phyloP scores from a whole-genome alignment of 106 monocot genomes.

The Ottelia alismoides region DNA sequence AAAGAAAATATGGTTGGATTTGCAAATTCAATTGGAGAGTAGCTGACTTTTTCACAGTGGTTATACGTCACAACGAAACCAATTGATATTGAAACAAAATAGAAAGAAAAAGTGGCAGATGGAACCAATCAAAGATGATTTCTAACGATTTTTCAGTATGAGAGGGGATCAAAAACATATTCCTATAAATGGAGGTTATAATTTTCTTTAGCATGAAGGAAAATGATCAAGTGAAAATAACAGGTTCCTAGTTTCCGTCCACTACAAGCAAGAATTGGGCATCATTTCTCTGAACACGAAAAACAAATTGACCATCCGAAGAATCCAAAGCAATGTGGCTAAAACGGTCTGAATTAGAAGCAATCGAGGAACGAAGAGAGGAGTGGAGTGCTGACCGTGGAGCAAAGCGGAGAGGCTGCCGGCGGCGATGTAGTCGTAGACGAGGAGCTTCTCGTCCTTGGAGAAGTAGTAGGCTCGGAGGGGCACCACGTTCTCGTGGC shows the following conservation, averaged over 20 bases:
- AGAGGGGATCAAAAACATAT: no score
- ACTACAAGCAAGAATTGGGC: background rate
- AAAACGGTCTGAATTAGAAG: background rate
- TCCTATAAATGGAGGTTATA: no score
- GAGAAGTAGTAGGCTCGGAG: conserved; percentile 65
- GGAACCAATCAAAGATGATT: no score
- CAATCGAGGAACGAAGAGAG: background rate
- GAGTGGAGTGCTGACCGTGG: conserved; percentile 33
- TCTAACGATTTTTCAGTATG: no score
- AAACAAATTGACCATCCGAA: background rate
- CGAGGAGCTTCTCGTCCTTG: conserved; percentile 92
- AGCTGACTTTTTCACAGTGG: no score
- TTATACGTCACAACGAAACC: no score
- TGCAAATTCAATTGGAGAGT: no score
- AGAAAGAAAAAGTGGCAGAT: no score
- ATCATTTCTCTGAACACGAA: background rate
- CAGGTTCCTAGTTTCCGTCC: background rate
- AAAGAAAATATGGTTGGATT: no score
- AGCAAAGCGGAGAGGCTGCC: conserved; percentile 68
- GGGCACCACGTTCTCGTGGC: conserved; percentile 45
- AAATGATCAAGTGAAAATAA: no score
- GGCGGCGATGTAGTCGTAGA: conserved; percentile 64
- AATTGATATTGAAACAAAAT: no score
- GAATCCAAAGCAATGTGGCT: background rate
- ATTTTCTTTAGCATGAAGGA: no score